Evolutionary conservation across 371 early-diverging fungal genomes (phyloP).

Genomic region (Catenaria anguillulae): DNA sequence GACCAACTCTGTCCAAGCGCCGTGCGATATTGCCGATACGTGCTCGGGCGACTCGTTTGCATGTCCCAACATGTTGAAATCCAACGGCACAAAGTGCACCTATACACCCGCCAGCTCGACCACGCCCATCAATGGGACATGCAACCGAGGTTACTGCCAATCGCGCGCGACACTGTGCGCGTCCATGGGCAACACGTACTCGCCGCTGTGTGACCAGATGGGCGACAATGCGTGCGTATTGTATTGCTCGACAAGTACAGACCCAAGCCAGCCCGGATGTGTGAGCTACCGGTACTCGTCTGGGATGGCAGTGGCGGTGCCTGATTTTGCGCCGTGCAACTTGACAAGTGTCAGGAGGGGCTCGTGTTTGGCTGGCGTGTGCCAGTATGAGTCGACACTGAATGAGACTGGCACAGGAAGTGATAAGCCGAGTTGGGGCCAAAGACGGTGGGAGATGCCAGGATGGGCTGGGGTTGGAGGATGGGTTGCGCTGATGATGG

Average conservation of each 20-base stretch:
- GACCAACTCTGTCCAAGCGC: background rate
- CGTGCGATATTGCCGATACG: constrained; percentile 7
- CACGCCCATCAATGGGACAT: background rate
- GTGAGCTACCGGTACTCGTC: background rate
- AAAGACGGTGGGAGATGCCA: too few relatives aligned
- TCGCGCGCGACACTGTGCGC: background rate
- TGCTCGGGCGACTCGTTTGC: constrained; percentile 2
- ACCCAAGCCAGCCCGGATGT: too few relatives aligned
- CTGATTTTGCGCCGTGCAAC: background rate
- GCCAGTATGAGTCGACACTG: too few relatives aligned
- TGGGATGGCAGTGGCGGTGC: background rate
- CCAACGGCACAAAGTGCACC: constrained; percentile 5
- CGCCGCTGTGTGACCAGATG: background rate
- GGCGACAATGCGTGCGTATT: background rate
- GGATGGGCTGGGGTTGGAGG: too few relatives aligned
- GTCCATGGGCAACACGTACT: constrained; percentile 5
- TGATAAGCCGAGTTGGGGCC: too few relatives aligned
- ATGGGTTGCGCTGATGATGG: too few relatives aligned
- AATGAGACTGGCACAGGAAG: too few relatives aligned
- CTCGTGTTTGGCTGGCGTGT: background rate
- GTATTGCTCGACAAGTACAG: background rate
- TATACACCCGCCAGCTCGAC: too few relatives aligned
- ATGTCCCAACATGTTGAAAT: background rate
- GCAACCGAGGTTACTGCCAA: constrained; percentile 7
- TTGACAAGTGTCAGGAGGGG: background rate